Conservation (phyloP, 2,329 filamentous ascomycete species). For the Exserohilum turcica region DNA sequence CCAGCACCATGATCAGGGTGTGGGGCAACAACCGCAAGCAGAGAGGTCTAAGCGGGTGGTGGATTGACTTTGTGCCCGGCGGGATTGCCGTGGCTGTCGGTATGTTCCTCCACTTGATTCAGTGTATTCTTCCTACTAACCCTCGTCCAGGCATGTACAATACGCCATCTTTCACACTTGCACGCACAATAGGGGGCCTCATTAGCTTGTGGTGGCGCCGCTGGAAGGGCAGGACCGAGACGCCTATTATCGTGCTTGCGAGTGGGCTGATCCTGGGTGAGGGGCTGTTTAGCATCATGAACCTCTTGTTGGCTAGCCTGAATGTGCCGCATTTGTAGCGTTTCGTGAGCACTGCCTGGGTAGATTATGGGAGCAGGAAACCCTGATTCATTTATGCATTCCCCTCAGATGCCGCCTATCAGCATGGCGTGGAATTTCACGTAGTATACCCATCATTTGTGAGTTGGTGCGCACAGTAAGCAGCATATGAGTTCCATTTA, state of each 20-base stretch:
- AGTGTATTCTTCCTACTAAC: constrained; percentile 1
- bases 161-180: constrained; percentile 91
- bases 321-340: constrained; percentile 60
- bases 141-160: constrained; percentile 82
- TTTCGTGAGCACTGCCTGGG: no score
- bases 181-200: constrained; percentile 77
- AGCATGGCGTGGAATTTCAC: no score
- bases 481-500: no score
- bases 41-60: constrained; percentile 53
- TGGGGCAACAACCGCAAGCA: constrained; percentile 41
- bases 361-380: no score
- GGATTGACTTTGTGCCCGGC: constrained; percentile 81
- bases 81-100: constrained; percentile 95
- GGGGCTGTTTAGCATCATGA: constrained; percentile 85
- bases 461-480: not conserved
- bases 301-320: constrained; percentile 78
- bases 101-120: constrained; percentile 48
- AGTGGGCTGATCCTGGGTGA: constrained; percentile 76
- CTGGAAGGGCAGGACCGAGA: constrained; percentile 58
- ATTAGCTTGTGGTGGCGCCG: constrained; percentile 14
- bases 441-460: not conserved
- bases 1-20: constrained; percentile 70
- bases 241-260: constrained; percentile 86
- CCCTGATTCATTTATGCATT: no score
- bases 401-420: no score